phyloP scores from a whole-genome alignment of 768 basidiomycete genomes.

The Clathrus columnatus region DNA sequence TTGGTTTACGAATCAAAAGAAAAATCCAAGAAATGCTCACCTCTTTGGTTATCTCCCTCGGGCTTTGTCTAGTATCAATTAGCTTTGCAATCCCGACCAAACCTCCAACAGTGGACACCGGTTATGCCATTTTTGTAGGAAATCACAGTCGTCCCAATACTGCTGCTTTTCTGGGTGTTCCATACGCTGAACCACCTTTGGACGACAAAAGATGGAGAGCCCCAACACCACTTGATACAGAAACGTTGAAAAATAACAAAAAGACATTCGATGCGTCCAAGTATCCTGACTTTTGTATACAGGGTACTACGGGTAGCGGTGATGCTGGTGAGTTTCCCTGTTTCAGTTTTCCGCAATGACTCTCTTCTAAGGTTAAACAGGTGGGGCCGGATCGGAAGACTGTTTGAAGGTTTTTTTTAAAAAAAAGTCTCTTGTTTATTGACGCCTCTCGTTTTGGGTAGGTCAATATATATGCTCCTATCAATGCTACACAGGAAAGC shows the following conservation, averaged over 20 bases:
- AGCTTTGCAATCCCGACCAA: background rate
- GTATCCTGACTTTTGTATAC: slow-evolving; percentile 53
- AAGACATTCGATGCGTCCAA: slow-evolving; percentile 40
- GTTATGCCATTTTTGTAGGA: slow-evolving; percentile 51
- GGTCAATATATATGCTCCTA: slow-evolving; percentile 55
- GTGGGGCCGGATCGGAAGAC: slow-evolving; percentile 59
- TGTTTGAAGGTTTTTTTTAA: slow-evolving; percentile 36
- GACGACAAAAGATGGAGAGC: slow-evolving; percentile 31
- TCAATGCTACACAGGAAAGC: slow-evolving; percentile 35
- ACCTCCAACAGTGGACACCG: slow-evolving; percentile 34
- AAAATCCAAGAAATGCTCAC: background rate
- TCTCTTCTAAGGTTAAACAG: slow-evolving; percentile 19
- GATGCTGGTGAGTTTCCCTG: background rate
- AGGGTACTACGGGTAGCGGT: slow-evolving; percentile 44
- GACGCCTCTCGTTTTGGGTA: too few species aligned
- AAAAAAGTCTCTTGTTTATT: background rate
- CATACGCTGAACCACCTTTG: slow-evolving; percentile 30
- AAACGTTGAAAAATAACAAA: slow-evolving; percentile 13
- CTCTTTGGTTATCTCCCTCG: background rate
- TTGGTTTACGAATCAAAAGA: background rate
- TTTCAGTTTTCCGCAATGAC: slow-evolving; percentile 11
- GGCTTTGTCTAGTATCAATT: background rate
- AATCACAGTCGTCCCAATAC: slow-evolving; percentile 43
- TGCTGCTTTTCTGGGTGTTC: slow-evolving; percentile 43
- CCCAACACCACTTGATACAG: slow-evolving; percentile 43